phyloP scores from a whole-genome alignment of 306 rosid genomes.

The Vigna unguiculata region DNA sequence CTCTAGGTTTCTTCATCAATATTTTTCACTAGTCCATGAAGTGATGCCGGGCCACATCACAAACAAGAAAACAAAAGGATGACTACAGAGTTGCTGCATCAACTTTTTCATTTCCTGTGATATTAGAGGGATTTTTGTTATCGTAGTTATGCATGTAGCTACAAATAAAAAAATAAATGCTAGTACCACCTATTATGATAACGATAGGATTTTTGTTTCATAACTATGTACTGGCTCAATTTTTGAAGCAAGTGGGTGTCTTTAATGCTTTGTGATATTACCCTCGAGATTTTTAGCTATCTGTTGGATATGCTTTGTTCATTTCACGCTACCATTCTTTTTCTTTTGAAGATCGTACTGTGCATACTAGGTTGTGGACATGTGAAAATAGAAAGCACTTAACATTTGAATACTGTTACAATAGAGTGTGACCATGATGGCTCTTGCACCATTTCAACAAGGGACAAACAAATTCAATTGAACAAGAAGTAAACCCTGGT shows the following conservation, averaged over 20 bases:
- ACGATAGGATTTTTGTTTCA: slow-evolving; percentile 42
- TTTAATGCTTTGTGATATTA: slow-evolving; percentile 38
- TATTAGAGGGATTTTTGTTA: slow-evolving; percentile 37
- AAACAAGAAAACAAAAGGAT: slow-evolving; percentile 30
- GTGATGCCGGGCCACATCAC: slow-evolving; percentile 16
- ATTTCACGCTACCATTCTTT: slow-evolving; percentile 38
- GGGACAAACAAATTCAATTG: slow-evolving; percentile 21
- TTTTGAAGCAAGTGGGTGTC: slow-evolving; percentile 44
- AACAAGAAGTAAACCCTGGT: slow-evolving; percentile 37
- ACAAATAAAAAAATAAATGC: slow-evolving; percentile 40
- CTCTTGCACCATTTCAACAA: slow-evolving; percentile 39
- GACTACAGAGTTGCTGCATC: slow-evolving; percentile 24
- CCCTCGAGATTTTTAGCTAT: slow-evolving; percentile 44
- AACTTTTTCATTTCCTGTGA: slow-evolving; percentile 30
- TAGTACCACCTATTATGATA: slow-evolving; percentile 34
- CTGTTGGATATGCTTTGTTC: slow-evolving; percentile 40
- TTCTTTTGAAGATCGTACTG: slow-evolving; percentile 26
- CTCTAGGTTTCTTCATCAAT: slow-evolving; percentile 21
- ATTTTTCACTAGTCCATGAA: slow-evolving; percentile 13
- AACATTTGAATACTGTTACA: slow-evolving; percentile 39
- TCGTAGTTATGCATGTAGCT: slow-evolving; percentile 41
- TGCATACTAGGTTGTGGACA: slow-evolving; percentile 32
- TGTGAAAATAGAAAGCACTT: slow-evolving; percentile 38
- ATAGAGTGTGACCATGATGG: slow-evolving; percentile 42
- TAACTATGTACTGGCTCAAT: slow-evolving; percentile 35